Base-by-base conservation (phyloP, 805 yeast genomes). In the Teunomyces funiuensis region DNA sequence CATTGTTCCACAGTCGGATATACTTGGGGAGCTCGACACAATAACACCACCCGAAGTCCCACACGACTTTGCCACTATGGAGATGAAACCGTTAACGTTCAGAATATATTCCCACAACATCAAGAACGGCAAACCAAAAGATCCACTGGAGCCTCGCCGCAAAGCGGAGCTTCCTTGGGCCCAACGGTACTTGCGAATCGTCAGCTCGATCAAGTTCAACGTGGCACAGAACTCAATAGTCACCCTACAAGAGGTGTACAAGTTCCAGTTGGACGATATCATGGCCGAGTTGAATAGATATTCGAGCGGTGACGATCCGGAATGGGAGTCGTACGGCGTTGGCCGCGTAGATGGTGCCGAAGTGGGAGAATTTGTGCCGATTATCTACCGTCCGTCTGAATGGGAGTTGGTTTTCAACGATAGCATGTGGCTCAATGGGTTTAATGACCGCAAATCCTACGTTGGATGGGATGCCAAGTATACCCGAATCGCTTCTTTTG, bases 31-130 rank as follows among this genome's bases (percentile, higher is more conserved):
- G n/a, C 39, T 38, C 18, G 15, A 19, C 7, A 13, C 10, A 10
- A 30, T 18, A 9, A n/a, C 20, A 4, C 22, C 22, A 1, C 52
- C 60, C 16, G 28, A 30, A 8, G 38, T 60, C 6, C 49, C 57
- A 0, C 47, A 39, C 1, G 52, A 52, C 26, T 44, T 42, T 14
- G 23, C 44, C 17, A 25, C 38, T 11, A n/a, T 28, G 31, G 19
- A 28, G 2, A 33, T 49, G 26, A 41, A 33, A 1, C 50, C 57
- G 3, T 23, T 63, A 3, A 39, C 30, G n/a, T 58, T 65, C 44
- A 52, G 71, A 15, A 47, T 65, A n/a, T 65, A 65, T 43, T 58
- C 68, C 9, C 70, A 65, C 40, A 65, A 65, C 49, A 51, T 65
- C 40, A 63, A 61, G 31, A 63, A 58, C 42, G 68, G 63, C 6